Evolutionary conservation across 208 protist genomes (phyloP).

Genomic region (Crithidia fasciculata): DNA sequence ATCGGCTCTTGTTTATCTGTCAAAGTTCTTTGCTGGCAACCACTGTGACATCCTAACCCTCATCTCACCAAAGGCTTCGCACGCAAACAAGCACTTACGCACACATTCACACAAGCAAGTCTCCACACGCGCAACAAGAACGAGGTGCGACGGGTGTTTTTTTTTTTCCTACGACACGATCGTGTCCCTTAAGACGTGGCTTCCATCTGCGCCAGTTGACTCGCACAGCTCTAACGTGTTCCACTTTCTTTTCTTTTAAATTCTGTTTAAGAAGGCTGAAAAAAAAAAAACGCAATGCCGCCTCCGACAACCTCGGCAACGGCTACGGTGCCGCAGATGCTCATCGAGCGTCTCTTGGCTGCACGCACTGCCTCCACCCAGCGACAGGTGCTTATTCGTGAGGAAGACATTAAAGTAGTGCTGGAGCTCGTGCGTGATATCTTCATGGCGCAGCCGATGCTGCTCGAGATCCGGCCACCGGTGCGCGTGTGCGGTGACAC

Average conservation of each 20-base stretch:
- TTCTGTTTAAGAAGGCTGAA: too few relatives aligned
- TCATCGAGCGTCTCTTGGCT: constrained; percentile 79
- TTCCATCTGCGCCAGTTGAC: too few relatives aligned
- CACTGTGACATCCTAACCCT: too few relatives aligned
- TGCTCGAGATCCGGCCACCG: constrained; percentile 88
- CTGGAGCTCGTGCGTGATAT: constrained; percentile 80
- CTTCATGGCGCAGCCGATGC: constrained; percentile 90
- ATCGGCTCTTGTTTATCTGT: too few relatives aligned
- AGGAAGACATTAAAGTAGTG: constrained; percentile 83
- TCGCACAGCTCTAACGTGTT: too few relatives aligned
- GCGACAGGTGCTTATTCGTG: constrained; percentile 72
- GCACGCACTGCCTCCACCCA: constrained; percentile 62
- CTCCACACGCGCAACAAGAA: neutral
- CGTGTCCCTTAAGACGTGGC: too few relatives aligned
- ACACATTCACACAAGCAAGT: neutral
- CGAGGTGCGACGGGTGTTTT: too few relatives aligned
- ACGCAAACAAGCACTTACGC: neutral
- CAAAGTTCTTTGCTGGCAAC: too few relatives aligned
- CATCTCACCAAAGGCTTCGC: too few relatives aligned
- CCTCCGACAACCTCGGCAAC: neutral
- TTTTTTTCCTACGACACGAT: too few relatives aligned
- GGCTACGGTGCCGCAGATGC: constrained; percentile 6
- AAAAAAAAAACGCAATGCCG: too few relatives aligned
- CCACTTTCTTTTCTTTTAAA: too few relatives aligned
- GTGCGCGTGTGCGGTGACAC: constrained; percentile 96